phyloP scores from a whole-genome alignment of 208 protist species.

The Trichomonas tenax region DNA sequence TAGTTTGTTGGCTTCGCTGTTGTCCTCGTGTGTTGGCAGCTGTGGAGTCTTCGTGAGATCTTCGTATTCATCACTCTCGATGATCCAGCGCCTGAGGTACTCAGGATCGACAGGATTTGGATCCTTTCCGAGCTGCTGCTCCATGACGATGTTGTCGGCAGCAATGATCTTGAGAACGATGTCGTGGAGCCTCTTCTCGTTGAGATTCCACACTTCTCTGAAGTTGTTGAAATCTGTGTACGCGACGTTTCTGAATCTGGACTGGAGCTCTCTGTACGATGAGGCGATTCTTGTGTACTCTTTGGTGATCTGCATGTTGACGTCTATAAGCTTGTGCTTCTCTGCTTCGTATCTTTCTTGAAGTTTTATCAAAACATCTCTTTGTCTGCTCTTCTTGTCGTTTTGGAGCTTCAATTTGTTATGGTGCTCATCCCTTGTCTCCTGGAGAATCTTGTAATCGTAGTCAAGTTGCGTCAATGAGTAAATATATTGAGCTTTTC shows the following conservation, averaged over 20 bases:
- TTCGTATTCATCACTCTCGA: background rate
- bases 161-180: background rate
- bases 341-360: background rate
- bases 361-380: background rate
- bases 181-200: background rate
- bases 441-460: background rate
- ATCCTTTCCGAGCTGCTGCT: background rate
- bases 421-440: background rate
- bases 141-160: background rate
- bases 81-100: background rate
- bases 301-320: background rate
- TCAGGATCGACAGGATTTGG: background rate
- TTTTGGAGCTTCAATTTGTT: background rate
- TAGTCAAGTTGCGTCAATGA: background rate
- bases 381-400: background rate
- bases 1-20: background rate
- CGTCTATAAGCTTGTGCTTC: background rate
- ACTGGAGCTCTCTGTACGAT: background rate
- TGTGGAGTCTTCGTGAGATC: background rate
- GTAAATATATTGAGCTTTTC: background rate
- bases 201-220: background rate
- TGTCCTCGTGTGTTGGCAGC: background rate
- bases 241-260: background rate
- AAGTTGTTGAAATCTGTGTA: background rate
- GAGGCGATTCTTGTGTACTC: background rate